These are phyloP conservation scores for sweet orange (Citrus sinensis) DNA, from an alignment of 345 rosid genomes.

Conservation along the genomic window DNA sequence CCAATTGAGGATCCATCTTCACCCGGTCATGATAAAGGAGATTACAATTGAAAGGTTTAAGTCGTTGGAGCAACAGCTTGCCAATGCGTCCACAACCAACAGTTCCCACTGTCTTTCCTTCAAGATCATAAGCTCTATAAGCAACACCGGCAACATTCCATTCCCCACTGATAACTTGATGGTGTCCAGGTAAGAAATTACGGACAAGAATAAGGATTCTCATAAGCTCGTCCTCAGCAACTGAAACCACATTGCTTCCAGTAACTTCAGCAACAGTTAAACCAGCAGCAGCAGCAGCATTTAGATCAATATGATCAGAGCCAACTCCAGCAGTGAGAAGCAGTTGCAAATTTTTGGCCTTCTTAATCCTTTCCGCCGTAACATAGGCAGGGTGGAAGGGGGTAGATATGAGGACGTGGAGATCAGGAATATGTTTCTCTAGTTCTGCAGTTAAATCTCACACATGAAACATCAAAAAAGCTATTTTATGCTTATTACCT, in stretches of 20 bases:
- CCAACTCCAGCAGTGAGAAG: slow-evolving; percentile 97
- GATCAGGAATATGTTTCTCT: slow-evolving; percentile 86
- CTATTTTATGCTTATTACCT: not conserved
- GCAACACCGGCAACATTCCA: slow-evolving; percentile 93
- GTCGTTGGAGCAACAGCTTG: slow-evolving; percentile 75
- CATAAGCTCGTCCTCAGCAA: slow-evolving; percentile 97
- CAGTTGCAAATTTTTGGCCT: slow-evolving; percentile 78
- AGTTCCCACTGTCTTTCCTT: slow-evolving; percentile 95
- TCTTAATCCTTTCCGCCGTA: slow-evolving; percentile 84
- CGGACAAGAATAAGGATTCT: slow-evolving; percentile 84
- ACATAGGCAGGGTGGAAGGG: slow-evolving; percentile 98
- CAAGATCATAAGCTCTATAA: slow-evolving; percentile 88
- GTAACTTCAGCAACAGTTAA: slow-evolving; percentile 93
- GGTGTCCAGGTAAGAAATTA: slow-evolving; percentile 84
- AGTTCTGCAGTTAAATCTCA: slow-evolving; percentile 43
- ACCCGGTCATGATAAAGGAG: slow-evolving; percentile 81
- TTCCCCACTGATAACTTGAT: slow-evolving; percentile 78
- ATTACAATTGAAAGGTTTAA: slow-evolving; percentile 90
- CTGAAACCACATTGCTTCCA: slow-evolving; percentile 88
- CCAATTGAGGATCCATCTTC: slow-evolving; percentile 72
- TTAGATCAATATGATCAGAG: slow-evolving; percentile 83
- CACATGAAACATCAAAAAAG: not conserved
- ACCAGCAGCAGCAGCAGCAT: slow-evolving; percentile 90
- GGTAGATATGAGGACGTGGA: slow-evolving; percentile 77
- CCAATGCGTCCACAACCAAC: slow-evolving; percentile 89